phyloP scores from a whole-genome alignment of 495 filamentous ascomycete genomes.

The Trichocladium antarcticum region DNA sequence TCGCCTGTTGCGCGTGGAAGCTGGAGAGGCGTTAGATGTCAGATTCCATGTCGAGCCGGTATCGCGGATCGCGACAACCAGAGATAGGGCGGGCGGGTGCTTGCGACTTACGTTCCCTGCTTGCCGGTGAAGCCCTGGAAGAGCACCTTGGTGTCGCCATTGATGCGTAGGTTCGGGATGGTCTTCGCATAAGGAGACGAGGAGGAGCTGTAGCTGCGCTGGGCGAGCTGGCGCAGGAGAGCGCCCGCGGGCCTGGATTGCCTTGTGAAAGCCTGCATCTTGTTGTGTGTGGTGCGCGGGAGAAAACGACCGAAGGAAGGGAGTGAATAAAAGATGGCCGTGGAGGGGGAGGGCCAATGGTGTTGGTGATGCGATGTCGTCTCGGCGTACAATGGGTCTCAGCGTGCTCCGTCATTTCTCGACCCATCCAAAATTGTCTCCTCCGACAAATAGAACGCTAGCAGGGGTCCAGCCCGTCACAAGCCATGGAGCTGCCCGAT shows the following conservation, averaged over 20 bases:
- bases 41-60: constrained; percentile 19
- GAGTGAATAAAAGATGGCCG: constrained; percentile 1
- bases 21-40: constrained; percentile 42
- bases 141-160: constrained; percentile 80
- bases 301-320: not conserved
- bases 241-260: constrained; percentile 37
- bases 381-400: not conserved
- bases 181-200: constrained; percentile 67
- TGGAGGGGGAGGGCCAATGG: not conserved
- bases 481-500: not conserved
- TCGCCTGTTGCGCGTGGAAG: constrained; percentile 96
- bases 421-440: constrained; percentile 12
- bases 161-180: constrained; percentile 84
- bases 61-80: not conserved
- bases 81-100: not conserved
- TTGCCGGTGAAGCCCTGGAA: constrained; percentile 98
- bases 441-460: constrained; percentile 3
- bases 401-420: constrained; percentile 13
- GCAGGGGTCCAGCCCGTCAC: constrained; percentile 3
- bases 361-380: not conserved
- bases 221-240: constrained; percentile 38
- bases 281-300: constrained; percentile 5
- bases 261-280: constrained; percentile 40
- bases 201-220: constrained; percentile 58
- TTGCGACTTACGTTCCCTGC: constrained; percentile 85